Base-by-base conservation (phyloP, 192 early-diverging fungal genomes). In the Coemansia nantahalensis region DNA sequence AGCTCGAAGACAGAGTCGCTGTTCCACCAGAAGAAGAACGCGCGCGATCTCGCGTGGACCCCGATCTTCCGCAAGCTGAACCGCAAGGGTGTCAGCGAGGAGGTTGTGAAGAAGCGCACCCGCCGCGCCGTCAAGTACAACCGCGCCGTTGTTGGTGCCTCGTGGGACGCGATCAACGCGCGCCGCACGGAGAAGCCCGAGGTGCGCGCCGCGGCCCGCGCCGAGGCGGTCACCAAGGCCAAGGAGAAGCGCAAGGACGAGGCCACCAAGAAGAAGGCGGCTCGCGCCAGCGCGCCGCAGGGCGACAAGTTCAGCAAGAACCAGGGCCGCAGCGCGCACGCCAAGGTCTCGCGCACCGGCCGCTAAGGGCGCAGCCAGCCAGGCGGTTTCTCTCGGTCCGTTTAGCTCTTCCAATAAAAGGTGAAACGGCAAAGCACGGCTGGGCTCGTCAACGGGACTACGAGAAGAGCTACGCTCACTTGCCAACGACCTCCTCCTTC, bases 21-120 rank as follows among this genome's bases (percentile, higher is more conserved):
- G 73, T 99, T 97, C 89, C 80, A 92, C 59, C 94, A 97, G 84
- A 84, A 86, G 76, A 83, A 90, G 81, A 99, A 99, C 88, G 92
- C 94, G 37, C 91, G 95, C 68, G 95, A 95, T 85, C 84, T 99
- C 62, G 80, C 82, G 78, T 99, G 97, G 97, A 97, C 97, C 44
- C 81, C 85, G 38, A 87, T 95, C 59, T 97, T 87, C 91, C 91
- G 97, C 76, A 93, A 91, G 82, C 84, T 94, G 71, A 90, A 97
- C 87, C 93, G 93, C 85, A 99, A 99, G 91, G 97, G 94, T 79
- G 85, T 92, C 62, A 88, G 86, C 69, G 91, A 93, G 71, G 94
- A 96, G 81, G 84, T 88, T 31, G 67, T 91, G 77, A 97, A 97
- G 89, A 99, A 97, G 91, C 86, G 91, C 73, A 86, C 89, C 42